Evolutionary conservation across 805 yeast species (phyloP).

Genomic region (Teunomyces tritomae): DNA sequence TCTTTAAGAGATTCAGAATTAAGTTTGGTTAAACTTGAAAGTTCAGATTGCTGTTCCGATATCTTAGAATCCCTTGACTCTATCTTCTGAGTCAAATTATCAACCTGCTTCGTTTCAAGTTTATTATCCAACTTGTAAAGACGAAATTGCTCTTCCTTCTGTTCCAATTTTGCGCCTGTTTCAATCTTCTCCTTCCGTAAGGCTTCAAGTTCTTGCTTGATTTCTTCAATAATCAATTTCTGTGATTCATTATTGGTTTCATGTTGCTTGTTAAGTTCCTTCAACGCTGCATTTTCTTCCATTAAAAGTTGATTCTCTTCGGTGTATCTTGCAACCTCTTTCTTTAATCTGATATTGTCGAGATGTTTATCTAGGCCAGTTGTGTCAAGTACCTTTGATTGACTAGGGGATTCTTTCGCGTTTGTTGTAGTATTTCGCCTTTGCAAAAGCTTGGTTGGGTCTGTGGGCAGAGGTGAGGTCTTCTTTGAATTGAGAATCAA

Average conservation of each 20-base stretch:
- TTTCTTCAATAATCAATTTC: conserved; percentile 1
- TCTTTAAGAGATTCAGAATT: conserved; percentile 12
- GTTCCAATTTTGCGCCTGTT: background rate
- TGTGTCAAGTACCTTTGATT: conserved; percentile 28
- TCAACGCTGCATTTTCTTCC: conserved; percentile 7
- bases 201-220: conserved; percentile 9
- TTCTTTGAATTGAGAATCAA: conserved; percentile 15
- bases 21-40: conserved; percentile 10
- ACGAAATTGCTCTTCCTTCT: conserved; percentile 7
- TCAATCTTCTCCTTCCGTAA: background rate
- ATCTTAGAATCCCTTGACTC: conserved; percentile 12
- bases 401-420: background rate
- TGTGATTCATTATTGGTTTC: conserved; percentile 4
- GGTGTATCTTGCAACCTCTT: conserved; percentile 22
- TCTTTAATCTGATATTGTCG: conserved; percentile 38
- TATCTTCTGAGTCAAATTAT: conserved; percentile 11
- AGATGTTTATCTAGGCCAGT: conserved; percentile 41
- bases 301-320: background rate
- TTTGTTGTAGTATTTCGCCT: conserved; percentile 9
- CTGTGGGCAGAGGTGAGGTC: background rate
- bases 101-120: conserved; percentile 8
- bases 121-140: conserved; percentile 7
- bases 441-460: conserved; percentile 31
- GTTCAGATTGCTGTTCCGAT: conserved; percentile 12
- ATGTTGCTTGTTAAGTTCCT: conserved; percentile 8